phyloP scores from a whole-genome alignment of 257 asterid species.

The Primulina huaijiensis region DNA sequence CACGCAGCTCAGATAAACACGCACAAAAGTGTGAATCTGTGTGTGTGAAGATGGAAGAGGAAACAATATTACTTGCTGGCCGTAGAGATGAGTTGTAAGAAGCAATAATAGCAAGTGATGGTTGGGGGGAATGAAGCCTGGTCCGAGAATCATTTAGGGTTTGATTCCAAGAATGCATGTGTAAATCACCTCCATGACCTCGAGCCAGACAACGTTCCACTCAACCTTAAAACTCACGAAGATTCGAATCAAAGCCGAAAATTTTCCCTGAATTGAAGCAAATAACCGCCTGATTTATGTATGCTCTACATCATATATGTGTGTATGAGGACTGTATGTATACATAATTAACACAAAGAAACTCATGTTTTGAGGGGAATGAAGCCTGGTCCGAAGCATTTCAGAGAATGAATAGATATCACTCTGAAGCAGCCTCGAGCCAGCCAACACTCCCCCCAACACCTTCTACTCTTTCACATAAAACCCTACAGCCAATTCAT shows the following conservation, averaged over 20 bases:
- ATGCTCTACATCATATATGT: too few species aligned
- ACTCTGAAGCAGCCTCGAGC: constrained; percentile 36
- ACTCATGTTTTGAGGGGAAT: constrained; percentile 58
- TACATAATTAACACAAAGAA: background rate
- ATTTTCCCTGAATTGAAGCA: background rate
- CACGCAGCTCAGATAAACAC: background rate
- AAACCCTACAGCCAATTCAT: constrained; percentile 32
- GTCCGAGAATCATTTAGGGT: constrained; percentile 54
- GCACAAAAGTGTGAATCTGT: background rate
- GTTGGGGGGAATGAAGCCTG: constrained; percentile 75
- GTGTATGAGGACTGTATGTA: background rate
- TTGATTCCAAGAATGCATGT: background rate
- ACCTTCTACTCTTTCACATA: constrained; percentile 6
- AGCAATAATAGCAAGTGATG: constrained; percentile 26
- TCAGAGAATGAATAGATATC: constrained; percentile 22
- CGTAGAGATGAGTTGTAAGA: background rate
- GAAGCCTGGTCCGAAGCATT: constrained; percentile 89
- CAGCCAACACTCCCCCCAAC: constrained; percentile 61
- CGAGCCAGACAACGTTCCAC: constrained; percentile 66
- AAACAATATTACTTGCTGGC: background rate
- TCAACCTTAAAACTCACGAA: constrained; percentile 41
- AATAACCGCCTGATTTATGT: too few species aligned
- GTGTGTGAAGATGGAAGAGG: background rate
- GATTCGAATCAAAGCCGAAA: background rate
- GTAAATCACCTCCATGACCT: constrained; percentile 36